Evolutionary conservation across 495 filamentous ascomycete genomes (phyloP), one percentile per base, ranked within the genome.

Genomic region (Durotheca rogersii): DNA sequence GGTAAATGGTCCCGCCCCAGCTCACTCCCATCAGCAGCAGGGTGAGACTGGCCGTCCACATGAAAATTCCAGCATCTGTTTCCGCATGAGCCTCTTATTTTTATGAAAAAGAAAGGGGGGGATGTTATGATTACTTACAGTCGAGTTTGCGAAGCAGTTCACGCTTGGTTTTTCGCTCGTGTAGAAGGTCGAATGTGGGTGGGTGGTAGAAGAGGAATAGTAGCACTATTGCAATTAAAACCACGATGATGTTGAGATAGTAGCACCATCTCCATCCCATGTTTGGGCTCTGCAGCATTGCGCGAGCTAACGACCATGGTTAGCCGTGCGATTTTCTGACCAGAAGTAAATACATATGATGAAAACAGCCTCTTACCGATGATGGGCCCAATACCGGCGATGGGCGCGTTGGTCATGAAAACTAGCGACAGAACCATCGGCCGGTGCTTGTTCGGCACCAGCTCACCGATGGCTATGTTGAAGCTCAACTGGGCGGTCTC

Each of bases 1-100:
- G 65, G 60, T 81, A 78, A 0, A 64, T 58, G 10, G 54, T 56
- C 3, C 76, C 76, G 17, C 76, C 78, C 73, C 76, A 79, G 32
- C 69, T 67, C 16, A 81, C 64, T 19, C 76, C 77, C 18, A 78
- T 62, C 4, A 78, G 59, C 19, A 80, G 60, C 20, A 78, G 60
- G 19, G 71, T 56, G 2, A 78, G 54, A 12, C 75, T 74, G 19
- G 59, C 64, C 15, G 67, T 66, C 55, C 68, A 78, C 40, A 65
- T 52, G 41, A 65, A 62, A 9, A 60, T 52, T 14, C 64, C 66
- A 38, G 70, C 41, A 52, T 69, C 59, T 62, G 12, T 4, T 35
- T 29, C 18, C 11, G 19, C 1, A 21, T 62, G 9, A 58, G 58
- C 14, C 6, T 34, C 1, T 1, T 17, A 7, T 12, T 0, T 15